A percentile compares a stretch with the other conserved stretches of the same genome.
These are phyloP conservation scores for Penicillium sp. DNA, from an alignment of 2,329 filamentous ascomycete genomes.

Conservation along the genomic window DNA sequence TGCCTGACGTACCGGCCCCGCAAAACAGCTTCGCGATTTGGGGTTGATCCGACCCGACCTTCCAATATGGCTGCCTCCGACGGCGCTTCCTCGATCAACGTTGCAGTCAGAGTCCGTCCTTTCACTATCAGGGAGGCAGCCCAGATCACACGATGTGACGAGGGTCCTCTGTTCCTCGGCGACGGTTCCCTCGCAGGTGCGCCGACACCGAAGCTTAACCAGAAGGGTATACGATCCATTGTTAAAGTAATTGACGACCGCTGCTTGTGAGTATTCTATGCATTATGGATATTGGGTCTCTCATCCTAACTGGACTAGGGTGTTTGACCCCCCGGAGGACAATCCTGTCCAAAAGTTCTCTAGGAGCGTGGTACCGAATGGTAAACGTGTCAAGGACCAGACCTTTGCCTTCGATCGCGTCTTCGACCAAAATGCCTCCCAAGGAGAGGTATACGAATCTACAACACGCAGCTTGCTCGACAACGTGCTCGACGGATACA, in stretches of 20 bases:
- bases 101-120: conserved; percentile 54
- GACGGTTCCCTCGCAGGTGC: conserved; percentile 87
- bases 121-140: conserved; percentile 86
- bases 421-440: conserved; percentile 88
- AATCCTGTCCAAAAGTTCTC: conserved; percentile 83
- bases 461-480: conserved; percentile 85
- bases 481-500: conserved; percentile 92
- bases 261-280: conserved; percentile 64
- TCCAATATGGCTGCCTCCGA: conserved; percentile 35
- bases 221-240: conserved; percentile 79
- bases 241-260: conserved; percentile 95
- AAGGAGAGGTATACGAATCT: conserved; percentile 88
- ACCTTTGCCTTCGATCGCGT: conserved; percentile 94
- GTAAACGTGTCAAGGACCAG: conserved; percentile 92
- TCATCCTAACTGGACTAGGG: conserved; percentile 45
- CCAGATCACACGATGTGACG: conserved; percentile 67
- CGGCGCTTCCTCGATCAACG: conserved; percentile 44
- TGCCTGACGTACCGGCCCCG: conserved; percentile 18
- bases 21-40: conserved; percentile 12
- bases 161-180: conserved; percentile 84
- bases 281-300: neutral
- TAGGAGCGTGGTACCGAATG: conserved; percentile 66
- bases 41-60: conserved; percentile 11
- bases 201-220: conserved; percentile 72
- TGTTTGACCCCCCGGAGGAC: conserved; percentile 95